Evolutionary conservation across 306 rosid genomes (phyloP).

Genomic region (Castanea sativa): DNA sequence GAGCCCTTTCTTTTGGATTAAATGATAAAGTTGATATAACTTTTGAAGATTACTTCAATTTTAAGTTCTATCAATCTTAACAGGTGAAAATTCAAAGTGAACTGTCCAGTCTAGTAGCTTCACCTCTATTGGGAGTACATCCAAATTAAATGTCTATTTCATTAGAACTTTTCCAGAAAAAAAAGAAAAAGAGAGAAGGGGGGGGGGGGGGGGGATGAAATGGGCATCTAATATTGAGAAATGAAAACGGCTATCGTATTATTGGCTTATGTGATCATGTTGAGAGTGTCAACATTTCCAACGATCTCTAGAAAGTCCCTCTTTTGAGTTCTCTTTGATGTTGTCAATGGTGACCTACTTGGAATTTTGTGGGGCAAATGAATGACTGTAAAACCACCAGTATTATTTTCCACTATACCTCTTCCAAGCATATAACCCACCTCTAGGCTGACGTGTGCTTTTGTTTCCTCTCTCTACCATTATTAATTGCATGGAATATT

Average conservation of each 20-base stretch:
- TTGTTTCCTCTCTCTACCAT: not conserved
- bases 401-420: not conserved
- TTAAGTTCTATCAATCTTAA: not conserved
- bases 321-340: not conserved
- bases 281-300: not conserved
- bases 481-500: not conserved
- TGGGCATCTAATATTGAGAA: not conserved
- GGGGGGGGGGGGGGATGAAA: not conserved
- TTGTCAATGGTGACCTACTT: not conserved
- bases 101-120: not conserved
- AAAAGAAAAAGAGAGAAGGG: not conserved
- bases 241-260: not conserved
- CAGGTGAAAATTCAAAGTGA: not conserved
- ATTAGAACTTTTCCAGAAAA: not conserved
- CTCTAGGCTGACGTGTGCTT: not conserved
- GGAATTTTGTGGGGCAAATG: not conserved
- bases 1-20: not conserved
- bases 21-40: not conserved
- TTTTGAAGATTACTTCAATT: not conserved
- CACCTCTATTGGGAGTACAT: not conserved
- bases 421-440: not conserved
- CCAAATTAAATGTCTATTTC: not conserved
- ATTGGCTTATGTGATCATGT: not conserved
- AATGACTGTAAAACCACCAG: not conserved
- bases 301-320: not conserved